Conservation (phyloP, 1,284 basidiomycete species). For the Termitomyces sp. region DNA sequence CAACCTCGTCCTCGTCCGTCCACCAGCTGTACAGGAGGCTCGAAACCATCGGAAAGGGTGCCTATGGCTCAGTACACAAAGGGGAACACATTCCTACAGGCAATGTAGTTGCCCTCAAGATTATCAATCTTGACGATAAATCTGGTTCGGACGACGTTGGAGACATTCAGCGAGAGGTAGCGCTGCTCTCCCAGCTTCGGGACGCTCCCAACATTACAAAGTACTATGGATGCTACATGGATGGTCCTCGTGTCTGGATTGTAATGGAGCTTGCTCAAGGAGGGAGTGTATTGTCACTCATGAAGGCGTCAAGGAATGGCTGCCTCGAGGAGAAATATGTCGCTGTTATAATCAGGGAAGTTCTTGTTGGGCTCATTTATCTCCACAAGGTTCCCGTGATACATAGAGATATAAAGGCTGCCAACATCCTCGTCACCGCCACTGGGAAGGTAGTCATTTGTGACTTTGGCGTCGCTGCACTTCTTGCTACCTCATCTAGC, state of each 20-base stretch:
- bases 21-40: constrained; percentile 63
- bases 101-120: constrained; percentile 91
- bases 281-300: constrained; percentile 89
- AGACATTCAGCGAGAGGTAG: constrained; percentile 96
- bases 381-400: constrained; percentile 94
- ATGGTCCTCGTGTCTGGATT: constrained; percentile 96
- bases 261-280: constrained; percentile 98
- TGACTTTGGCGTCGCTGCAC: constrained; percentile 95
- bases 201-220: constrained; percentile 90
- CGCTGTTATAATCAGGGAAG: constrained; percentile 85
- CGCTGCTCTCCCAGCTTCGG: constrained; percentile 84
- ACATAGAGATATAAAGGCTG: constrained; percentile 95
- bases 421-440: constrained; percentile 88
- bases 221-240: constrained; percentile 94
- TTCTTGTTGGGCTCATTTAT: constrained; percentile 80
- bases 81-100: constrained; percentile 82
- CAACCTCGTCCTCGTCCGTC: constrained; percentile 31
- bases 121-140: constrained; percentile 92
- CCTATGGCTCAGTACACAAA: constrained; percentile 94
- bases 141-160: constrained; percentile 88
- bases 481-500: constrained; percentile 80
- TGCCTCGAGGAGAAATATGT: constrained; percentile 88
- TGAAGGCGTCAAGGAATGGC: constrained; percentile 78
- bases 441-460: constrained; percentile 88
- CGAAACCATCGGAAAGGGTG: constrained; percentile 87